A percentile compares a stretch with the other conserved stretches of the same genome.
Conservation (phyloP, 768 basidiomycete species). For the Collybiopsis confluens region DNA sequence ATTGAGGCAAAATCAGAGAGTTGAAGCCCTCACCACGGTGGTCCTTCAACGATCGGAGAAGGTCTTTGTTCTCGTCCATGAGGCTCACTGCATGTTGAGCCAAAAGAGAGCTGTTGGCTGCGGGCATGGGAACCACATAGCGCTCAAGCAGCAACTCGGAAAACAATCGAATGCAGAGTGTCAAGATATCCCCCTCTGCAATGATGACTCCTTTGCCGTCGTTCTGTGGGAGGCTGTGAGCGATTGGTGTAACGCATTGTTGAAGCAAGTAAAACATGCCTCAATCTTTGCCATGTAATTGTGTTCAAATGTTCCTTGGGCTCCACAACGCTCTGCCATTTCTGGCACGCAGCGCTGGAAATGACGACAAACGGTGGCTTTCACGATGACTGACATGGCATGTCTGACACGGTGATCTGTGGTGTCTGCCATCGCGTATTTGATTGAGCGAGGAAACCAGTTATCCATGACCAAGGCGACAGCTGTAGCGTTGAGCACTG, state of each 20-base stretch:
- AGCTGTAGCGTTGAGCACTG: conserved; percentile 49
- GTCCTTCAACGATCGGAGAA: conserved; percentile 32
- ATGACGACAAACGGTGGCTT: conserved; percentile 52
- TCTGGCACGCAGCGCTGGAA: conserved; percentile 46
- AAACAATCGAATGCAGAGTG: conserved; percentile 52
- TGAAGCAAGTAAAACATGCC: conserved; percentile 25
- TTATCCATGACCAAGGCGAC: conserved; percentile 47
- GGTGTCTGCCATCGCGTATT: conserved; percentile 31
- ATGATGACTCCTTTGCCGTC: conserved; percentile 57
- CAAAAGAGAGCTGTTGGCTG: conserved; percentile 45
- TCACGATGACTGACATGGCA: conserved; percentile 51
- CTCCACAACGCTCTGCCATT: conserved; percentile 62
- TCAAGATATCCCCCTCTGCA: conserved; percentile 51
- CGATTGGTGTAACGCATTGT: neutral
- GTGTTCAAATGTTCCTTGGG: conserved; percentile 61
- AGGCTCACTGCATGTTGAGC: conserved; percentile 44
- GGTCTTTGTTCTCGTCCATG: conserved; percentile 40
- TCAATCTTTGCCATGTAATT: conserved; percentile 57
- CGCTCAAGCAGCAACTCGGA: conserved; percentile 55
- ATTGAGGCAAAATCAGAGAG: conserved; percentile 51
- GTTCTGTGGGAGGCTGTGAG: conserved; percentile 22
- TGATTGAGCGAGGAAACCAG: conserved; percentile 37
- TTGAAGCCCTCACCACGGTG: conserved; percentile 52
- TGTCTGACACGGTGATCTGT: conserved; percentile 47
- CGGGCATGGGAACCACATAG: conserved; percentile 47